Conservation (phyloP, 257 asterid genomes). For the Anisodus tanguticus region DNA sequence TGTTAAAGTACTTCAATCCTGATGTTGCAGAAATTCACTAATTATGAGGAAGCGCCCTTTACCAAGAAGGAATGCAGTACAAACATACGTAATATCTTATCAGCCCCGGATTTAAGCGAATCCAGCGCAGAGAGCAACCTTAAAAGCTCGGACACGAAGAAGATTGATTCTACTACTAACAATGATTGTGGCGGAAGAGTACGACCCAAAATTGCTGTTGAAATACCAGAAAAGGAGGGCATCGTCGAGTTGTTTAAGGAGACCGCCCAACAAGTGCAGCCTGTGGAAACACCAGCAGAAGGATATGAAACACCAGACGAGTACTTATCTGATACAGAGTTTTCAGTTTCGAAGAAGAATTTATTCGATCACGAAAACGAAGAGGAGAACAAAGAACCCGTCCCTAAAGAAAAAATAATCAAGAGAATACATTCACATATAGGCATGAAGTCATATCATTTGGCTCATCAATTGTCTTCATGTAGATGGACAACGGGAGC, state of each 20-base stretch:
- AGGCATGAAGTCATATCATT: slow-evolving; percentile 67
- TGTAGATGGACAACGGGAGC: slow-evolving; percentile 94
- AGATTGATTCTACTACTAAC: slow-evolving; percentile 4
- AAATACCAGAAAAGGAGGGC: slow-evolving; percentile 58
- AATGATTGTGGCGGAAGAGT: slow-evolving; percentile 35
- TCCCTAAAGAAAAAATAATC: slow-evolving; percentile 65
- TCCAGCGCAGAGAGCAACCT: slow-evolving; percentile 29
- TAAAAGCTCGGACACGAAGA: slow-evolving; percentile 36
- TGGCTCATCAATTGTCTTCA: slow-evolving; percentile 63
- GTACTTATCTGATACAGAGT: slow-evolving; percentile 58
- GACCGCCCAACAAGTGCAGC: background rate
- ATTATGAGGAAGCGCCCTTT: slow-evolving; percentile 48
- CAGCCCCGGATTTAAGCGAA: background rate
- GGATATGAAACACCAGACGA: slow-evolving; percentile 85
- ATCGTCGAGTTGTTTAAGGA: slow-evolving; percentile 47
- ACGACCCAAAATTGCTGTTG: slow-evolving; percentile 60
- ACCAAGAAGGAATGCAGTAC: slow-evolving; percentile 29
- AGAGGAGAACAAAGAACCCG: slow-evolving; percentile 49
- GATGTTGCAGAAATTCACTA: slow-evolving; percentile 65
- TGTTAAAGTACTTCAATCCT: background rate
- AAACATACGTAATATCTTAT: slow-evolving; percentile 37
- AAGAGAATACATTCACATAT: slow-evolving; percentile 70
- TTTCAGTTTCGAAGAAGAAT: slow-evolving; percentile 59
- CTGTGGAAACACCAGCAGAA: slow-evolving; percentile 46
- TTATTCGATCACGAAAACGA: slow-evolving; percentile 50